Base-by-base conservation (phyloP, 1,284 basidiomycete species). In the Erythrobasidium hasegawianum region DNA sequence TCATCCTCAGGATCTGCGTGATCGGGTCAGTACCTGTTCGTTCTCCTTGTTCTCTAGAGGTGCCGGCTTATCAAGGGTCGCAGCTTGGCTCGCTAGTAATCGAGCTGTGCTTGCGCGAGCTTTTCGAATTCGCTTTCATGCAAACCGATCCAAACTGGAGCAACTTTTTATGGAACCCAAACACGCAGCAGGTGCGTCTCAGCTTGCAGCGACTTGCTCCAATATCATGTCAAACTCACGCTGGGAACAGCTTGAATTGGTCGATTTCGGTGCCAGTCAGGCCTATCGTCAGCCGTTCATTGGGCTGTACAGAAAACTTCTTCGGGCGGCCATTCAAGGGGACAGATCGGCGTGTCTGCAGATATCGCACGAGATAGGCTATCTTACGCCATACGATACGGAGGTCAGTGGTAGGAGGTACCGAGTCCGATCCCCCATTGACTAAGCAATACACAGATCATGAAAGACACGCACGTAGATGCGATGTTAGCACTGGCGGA, bases 101-200 rank as follows among this genome's bases (percentile, higher is more conserved):
- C 57, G 87, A 90, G 57, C 83, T 98, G 2, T 96, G 92, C 74
- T 80, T 98, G 45, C 85, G 84, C 65, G 95, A 98, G 76, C 83
- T 97, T 13, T 96, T 97, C 78, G 81, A 86, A 67, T 96, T 94
- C 80, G 82, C 89, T 24, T 80, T 89, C 53, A 97, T 98, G 96
- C 96, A 98, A 78, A 98, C 95, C 0, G 95, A 98, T 77, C 95
- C 96, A 1, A 98, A 99, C 76, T 97, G 90, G 89, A 90, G 89
- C 22, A 98, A 97, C 77, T 98, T 98, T 79, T 80, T 99, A 27
- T 97, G 88, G 85, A 88, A 94, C 77, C 75, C 81, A 2, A 66
- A 77, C 2, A 84, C 85, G 1, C 80, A 81, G 53, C 79, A 84
- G 78, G 83, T 83, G 11, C 26, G 68, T 62, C 9, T 16, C 54